Percentiles rank a stretch among this genome's conserved stretches.
phyloP scores from a whole-genome alignment of 352 stramenopile species.

The Plasmopara muralis region DNA sequence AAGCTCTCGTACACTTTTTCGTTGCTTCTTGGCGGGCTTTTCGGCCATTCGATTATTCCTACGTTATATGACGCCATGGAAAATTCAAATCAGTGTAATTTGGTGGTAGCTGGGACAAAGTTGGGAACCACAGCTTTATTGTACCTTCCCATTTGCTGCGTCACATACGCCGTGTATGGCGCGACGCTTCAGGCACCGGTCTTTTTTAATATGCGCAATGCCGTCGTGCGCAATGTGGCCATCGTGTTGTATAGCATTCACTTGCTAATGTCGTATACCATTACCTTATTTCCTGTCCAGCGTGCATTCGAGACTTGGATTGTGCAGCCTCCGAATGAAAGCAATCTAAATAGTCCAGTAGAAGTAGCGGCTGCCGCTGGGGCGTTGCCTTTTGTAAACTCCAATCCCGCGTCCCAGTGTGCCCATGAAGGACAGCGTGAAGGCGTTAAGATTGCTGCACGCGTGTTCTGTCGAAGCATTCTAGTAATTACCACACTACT shows the following conservation, averaged over 20 bases:
- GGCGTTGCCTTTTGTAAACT: constrained; percentile 19
- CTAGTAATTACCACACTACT: constrained; percentile 44
- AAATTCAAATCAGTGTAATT: constrained; percentile 44
- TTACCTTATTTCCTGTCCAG: constrained; percentile 64
- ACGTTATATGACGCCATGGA: constrained; percentile 75
- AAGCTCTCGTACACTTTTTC: constrained; percentile 73
- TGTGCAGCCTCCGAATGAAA: constrained; percentile 20
- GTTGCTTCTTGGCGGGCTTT: constrained; percentile 57
- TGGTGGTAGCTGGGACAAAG: constrained; percentile 46
- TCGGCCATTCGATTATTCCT: constrained; percentile 61
- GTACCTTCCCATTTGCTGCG: constrained; percentile 68
- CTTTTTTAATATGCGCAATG: constrained; percentile 82
- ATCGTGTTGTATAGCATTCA: constrained; percentile 75
- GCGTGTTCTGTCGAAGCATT: constrained; percentile 41
- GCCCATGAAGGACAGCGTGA: constrained; percentile 18
- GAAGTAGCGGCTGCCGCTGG: constrained; percentile 18
- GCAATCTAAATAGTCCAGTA: constrained; percentile 13
- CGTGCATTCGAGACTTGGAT: constrained; percentile 56
- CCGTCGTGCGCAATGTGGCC: constrained; percentile 57
- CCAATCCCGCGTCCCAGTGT: constrained; percentile 2
- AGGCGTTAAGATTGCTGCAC: constrained; percentile 28
- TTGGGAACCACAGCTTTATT: constrained; percentile 40
- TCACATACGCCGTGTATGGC: constrained; percentile 74
- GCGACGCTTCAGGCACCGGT: constrained; percentile 65
- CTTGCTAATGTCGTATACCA: constrained; percentile 60